Evolutionary conservation across 2,329 filamentous ascomycete genomes (phyloP), one percentile per base, ranked within the genome.

Genomic region (Fusarium sp.): DNA sequence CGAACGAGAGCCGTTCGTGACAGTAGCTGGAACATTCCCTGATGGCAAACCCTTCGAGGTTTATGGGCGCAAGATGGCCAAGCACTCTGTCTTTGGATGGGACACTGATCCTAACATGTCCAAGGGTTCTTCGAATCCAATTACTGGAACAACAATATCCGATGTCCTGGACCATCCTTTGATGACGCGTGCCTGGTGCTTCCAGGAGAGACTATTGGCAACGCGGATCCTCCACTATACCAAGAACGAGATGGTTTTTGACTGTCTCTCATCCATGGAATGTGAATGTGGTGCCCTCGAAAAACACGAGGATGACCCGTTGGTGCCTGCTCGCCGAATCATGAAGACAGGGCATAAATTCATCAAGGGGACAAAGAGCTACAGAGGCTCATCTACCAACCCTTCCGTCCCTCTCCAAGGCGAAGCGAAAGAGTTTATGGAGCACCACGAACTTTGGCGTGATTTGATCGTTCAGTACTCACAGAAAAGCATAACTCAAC

Each of bases 151-250:
- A 0, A 40, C 3, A 0, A 7, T 56, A 6, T 22, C 43, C 4
- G 59, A 65, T 13, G 44, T 68, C 4, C 37, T 59, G 6, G 56
- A 65, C 11, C 58, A 70, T 14, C 71, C 71, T 1, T 14, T 75
- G 2, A 57, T 71, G 60, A 64, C 59, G 3, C 64, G 76, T 2
- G 75, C 71, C 0, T 78, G 76, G 76, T 71, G 71, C 4, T 72
- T 76, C 5, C 76, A 78, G 3, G 76, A 78, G 15, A 71, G 76
- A 4, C 39, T 75, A 0, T 32, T 78, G 6, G 72, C 75, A 0
- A 71, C 73, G 2, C 45, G 74, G 0, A 64, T 76, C 2, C 60
- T 77, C 1, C 75, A 77, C 35, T 77, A 75, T n/a, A 74, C 68
- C 6, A 67, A 67, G 10, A 44, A 59, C 8, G 74, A 76, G 53